These are phyloP conservation scores for Mortierella sp. DNA, from an alignment of 371 early-diverging fungal genomes.

Conservation along the genomic window DNA sequence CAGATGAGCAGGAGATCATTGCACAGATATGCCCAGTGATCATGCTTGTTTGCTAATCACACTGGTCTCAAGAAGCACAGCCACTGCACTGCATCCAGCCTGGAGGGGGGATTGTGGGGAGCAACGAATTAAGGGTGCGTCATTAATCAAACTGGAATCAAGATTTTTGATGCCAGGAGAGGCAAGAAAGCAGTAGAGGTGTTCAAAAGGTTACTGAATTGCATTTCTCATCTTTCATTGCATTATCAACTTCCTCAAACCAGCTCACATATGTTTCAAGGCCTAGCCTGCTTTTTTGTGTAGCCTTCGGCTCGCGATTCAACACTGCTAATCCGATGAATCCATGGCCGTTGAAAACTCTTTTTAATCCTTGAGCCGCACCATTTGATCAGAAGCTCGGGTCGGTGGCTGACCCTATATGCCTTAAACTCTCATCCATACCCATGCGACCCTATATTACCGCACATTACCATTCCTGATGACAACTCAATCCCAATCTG, in stretches of 20 bases:
- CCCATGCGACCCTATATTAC: background rate
- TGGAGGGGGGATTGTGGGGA: background rate
- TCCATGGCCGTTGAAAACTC: background rate
- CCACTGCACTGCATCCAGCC: background rate
- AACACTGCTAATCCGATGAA: background rate
- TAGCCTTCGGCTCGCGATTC: constrained; percentile 3
- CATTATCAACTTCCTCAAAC: background rate
- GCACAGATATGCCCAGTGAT: background rate
- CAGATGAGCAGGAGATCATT: too few species aligned
- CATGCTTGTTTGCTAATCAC: background rate
- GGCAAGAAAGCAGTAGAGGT: too few species aligned
- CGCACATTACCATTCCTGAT: background rate
- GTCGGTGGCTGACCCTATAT: constrained; percentile 18
- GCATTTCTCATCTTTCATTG: background rate
- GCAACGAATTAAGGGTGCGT: too few species aligned
- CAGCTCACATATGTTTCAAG: background rate
- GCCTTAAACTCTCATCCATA: background rate
- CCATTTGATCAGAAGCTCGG: constrained; percentile 10
- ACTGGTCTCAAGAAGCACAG: background rate
- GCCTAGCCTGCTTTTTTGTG: background rate
- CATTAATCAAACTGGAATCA: too few species aligned
- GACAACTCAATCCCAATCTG: background rate
- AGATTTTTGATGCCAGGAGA: too few species aligned
- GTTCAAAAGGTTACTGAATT: too few species aligned
- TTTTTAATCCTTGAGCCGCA: background rate